Evolutionary conservation across 371 early-diverging fungal species (phyloP).

Genomic region (Rhizoclosmatium hyalinum): DNA sequence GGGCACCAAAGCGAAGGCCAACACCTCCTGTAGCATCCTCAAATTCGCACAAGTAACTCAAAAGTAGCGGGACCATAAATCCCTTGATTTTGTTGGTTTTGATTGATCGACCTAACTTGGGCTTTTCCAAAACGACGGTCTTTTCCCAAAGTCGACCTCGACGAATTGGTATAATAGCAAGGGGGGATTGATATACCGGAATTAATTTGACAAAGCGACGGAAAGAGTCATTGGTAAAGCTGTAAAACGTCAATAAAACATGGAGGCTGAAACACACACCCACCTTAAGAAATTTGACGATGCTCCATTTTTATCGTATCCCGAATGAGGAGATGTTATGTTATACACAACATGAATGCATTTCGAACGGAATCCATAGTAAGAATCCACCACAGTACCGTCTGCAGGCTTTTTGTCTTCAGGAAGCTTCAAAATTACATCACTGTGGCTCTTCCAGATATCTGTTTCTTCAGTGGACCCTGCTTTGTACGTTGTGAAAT

Average conservation of each 20-base stretch:
- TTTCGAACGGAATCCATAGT: slow-evolving; percentile 70
- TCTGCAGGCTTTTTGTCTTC: slow-evolving; percentile 44
- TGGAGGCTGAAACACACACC: background rate
- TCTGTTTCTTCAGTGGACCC: slow-evolving; percentile 20
- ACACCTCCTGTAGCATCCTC: slow-evolving; percentile 47
- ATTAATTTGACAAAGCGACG: slow-evolving; percentile 41
- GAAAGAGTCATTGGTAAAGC: slow-evolving; percentile 45
- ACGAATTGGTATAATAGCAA: slow-evolving; percentile 54
- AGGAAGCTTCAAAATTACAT: slow-evolving; percentile 58
- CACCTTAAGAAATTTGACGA: slow-evolving; percentile 22
- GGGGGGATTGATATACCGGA: slow-evolving; percentile 52
- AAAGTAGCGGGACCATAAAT: slow-evolving; percentile 46
- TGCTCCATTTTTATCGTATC: background rate
- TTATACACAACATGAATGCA: slow-evolving; percentile 68
- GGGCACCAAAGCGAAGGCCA: slow-evolving; percentile 51
- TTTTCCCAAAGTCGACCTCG: slow-evolving; percentile 48
- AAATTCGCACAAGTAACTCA: slow-evolving; percentile 44
- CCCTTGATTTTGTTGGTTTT: slow-evolving; percentile 43
- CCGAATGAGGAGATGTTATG: slow-evolving; percentile 50
- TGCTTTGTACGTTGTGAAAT: slow-evolving; percentile 38
- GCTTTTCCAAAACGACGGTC: slow-evolving; percentile 33
- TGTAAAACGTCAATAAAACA: slow-evolving; percentile 22
- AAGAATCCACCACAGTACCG: slow-evolving; percentile 59
- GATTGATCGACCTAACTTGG: slow-evolving; percentile 53
- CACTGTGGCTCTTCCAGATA: slow-evolving; percentile 50